phyloP scores from a whole-genome alignment of 2,329 filamentous ascomycete species.

The Sphaerulina vaccinii region DNA sequence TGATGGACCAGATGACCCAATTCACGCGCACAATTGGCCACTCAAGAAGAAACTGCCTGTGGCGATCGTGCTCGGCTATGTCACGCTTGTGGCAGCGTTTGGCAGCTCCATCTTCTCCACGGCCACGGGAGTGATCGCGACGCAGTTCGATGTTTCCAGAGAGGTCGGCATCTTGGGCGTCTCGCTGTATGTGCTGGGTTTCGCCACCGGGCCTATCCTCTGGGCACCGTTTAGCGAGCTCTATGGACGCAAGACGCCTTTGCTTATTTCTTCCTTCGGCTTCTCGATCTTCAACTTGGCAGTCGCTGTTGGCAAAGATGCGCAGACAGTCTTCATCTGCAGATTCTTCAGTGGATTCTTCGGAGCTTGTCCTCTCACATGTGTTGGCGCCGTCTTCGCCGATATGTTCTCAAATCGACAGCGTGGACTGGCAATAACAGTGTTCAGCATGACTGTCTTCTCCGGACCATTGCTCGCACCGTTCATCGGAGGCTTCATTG shows the following conservation, averaged over 20 bases:
- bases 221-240: constrained; percentile 53
- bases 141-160: constrained; percentile 44
- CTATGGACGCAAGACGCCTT: constrained; percentile 35
- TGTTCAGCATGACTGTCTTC: constrained; percentile 40
- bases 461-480: constrained; percentile 36
- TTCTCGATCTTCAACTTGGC: constrained; percentile 51
- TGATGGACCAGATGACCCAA: constrained; percentile 75
- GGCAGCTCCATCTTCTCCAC: constrained; percentile 48
- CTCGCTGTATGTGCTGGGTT: constrained; percentile 42
- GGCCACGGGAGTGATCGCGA: constrained; percentile 44
- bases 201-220: constrained; percentile 40
- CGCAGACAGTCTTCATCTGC: constrained; percentile 41
- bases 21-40: constrained; percentile 82
- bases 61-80: constrained; percentile 67
- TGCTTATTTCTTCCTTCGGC: constrained; percentile 37
- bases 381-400: constrained; percentile 50
- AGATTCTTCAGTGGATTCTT: constrained; percentile 41
- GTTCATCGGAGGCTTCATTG: constrained; percentile 37
- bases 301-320: constrained; percentile 40
- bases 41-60: constrained; percentile 69
- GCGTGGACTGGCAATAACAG: constrained; percentile 37
- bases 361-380: constrained; percentile 45
- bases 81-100: constrained; percentile 67
- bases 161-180: constrained; percentile 41
- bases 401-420: constrained; percentile 38